A percentile compares a stretch with the other conserved stretches of the same genome.
These are phyloP conservation scores for Aurantiochytrium sp. DNA, from an alignment of 108 stramenopile species.

Conservation along the genomic window DNA sequence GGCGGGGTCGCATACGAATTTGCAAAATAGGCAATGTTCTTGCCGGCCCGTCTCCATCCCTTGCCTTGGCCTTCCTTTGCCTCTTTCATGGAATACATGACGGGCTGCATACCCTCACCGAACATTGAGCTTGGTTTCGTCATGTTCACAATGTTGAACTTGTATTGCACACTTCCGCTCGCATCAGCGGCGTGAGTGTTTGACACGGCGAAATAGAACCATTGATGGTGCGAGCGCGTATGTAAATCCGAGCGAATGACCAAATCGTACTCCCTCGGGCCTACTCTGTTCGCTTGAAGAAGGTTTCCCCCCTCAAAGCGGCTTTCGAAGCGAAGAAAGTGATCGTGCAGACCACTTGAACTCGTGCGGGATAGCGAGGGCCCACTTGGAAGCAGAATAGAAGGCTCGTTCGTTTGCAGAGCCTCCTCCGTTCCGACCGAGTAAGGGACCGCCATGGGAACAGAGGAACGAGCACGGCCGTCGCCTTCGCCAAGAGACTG, in stretches of 20 bases:
- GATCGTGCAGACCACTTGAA: constrained; percentile 23
- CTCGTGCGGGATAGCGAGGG: background rate
- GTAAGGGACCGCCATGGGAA: background rate
- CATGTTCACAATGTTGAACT: constrained; percentile 48
- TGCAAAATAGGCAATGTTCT: constrained; percentile 33
- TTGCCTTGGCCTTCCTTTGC: constrained; percentile 14
- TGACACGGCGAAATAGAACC: constrained; percentile 59
- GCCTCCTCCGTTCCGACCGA: background rate
- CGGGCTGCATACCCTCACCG: constrained; percentile 48
- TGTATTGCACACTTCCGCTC: constrained; percentile 14
- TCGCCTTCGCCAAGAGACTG: background rate
- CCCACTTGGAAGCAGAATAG: background rate
- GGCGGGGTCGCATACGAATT: constrained; percentile 17
- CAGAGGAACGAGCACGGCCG: background rate
- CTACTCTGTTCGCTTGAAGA: constrained; percentile 24
- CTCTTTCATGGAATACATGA: constrained; percentile 20
- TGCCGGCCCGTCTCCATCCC: constrained; percentile 38
- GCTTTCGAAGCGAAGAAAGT: constrained; percentile 44
- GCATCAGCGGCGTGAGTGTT: constrained; percentile 28
- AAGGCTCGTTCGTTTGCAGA: background rate
- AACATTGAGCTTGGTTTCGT: constrained; percentile 41
- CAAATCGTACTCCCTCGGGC: constrained; percentile 43
- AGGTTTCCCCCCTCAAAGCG: constrained; percentile 52
- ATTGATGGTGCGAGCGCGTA: constrained; percentile 43
- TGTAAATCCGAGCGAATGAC: constrained; percentile 50